Evolutionary conservation across 1,139 yeast species (phyloP), one percentile per base, ranked within the genome.

Genomic region (Nakaseomyces bracarensis): DNA sequence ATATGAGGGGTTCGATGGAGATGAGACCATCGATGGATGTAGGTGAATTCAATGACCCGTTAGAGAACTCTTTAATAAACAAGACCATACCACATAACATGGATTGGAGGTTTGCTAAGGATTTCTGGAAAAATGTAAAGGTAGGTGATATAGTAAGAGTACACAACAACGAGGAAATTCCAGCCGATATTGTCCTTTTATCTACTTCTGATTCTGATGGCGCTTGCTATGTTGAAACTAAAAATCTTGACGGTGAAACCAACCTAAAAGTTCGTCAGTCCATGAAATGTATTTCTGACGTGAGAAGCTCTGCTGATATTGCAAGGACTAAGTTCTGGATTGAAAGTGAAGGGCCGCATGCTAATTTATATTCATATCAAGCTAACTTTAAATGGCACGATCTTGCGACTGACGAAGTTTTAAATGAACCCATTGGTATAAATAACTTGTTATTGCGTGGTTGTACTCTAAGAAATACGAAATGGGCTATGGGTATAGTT

Each of bases 241-340:
- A 87, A 57, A 91, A 91, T 61, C 72, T 91, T 55, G 97, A 91
- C 64, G 98, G 98, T 60, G 98, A 91, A 65, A 86, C 96, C 5
- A 91, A 91, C 61, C 71, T 91, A 60, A 91, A 91, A 62, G 76
- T 78, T 39, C 82, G 86, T 49, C 80, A 77, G 50, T 79, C 94
- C 8, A 66, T 91, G 43, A 75, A 77, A 47, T 77, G 86, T 54
- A 87, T 94, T 14, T 74, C 77, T 27, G 60, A 67, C 9, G 66
- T 85, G 45, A 74, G 70, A 51, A 87, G 77, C 53, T 71, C 93
- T 0, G 66, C 70, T 18, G 96, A 89, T 59, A 73, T 89, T 47
- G 80, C 81, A 40, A 74, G 78, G 52, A 71, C 86, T 26, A 77
- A 75, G 55, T 85, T 87, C 57, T 79, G 87, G 82, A 68, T 91